Base-by-base conservation (phyloP, 495 filamentous ascomycete genomes). In the Penicillium desertorum region DNA sequence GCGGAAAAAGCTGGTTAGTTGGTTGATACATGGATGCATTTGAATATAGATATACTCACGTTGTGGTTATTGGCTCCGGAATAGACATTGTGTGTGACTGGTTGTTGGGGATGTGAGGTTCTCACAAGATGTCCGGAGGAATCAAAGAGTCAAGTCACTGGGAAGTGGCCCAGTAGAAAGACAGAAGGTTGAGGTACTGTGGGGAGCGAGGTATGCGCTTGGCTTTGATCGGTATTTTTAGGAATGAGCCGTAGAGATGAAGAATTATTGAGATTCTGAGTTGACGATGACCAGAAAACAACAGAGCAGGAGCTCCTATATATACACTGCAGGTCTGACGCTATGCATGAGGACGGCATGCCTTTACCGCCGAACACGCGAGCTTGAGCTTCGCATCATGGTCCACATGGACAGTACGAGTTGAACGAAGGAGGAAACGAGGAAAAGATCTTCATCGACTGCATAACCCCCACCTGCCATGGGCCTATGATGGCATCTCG, bases 341-440 rank as follows among this genome's bases (percentile, higher is more conserved):
- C 55, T 56, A 65, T 59, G 62, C 56, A 36, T 34, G 16, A 12
- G 45, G 30, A 27, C 49, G 56, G 46, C 57, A 67, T 69, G 57
- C 62, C 46, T 57, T 57, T 54, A 56, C 37, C 23, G 12, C 30
- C 53, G 27, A 20, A 56, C 58, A 69, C 59, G 66, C 63, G 66
- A 68, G 65, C 46, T 64, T 55, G 55, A 58, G 63, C 49, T 48
- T 62, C 57, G 36, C 55, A 61, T 55, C 57, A 45, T 54, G 62
- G 61, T 56, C 66, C 66, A 69, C 64, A 69, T 69, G 65, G 65
- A 51, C 45, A 23, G 42, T 49, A 50, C 34, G 20, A 61, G 45
- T 51, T 59, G 52, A 63, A 37, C 48, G 25, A 54, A 54, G 46
- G 56, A 48, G 56, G 55, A 56, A 65, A 65, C 64, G 60, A 59